Evolutionary conservation across 1,284 basidiomycete species (phyloP).

Genomic region (Phenoliferia sp.): DNA sequence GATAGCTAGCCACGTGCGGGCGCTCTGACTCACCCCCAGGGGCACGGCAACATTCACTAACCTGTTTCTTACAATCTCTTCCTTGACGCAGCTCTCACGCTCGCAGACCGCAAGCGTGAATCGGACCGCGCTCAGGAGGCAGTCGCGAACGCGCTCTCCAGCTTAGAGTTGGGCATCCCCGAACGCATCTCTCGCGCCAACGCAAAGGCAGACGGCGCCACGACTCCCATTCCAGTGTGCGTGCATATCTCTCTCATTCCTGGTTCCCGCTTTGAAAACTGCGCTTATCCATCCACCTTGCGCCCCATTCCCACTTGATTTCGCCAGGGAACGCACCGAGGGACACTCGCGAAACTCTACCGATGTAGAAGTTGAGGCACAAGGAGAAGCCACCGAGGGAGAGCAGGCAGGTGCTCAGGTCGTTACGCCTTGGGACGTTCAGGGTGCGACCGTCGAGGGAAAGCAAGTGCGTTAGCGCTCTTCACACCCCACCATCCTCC

Average conservation of each 20-base stretch:
- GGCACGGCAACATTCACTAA: neutral
- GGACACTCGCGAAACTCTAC: neutral
- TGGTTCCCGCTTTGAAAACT: neutral
- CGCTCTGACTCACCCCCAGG: neutral
- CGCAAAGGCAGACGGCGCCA: conserved; percentile 35
- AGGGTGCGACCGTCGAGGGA: conserved; percentile 89
- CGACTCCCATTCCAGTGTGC: conserved; percentile 37
- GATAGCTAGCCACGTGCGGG: neutral
- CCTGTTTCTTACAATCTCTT: neutral
- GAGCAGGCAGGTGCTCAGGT: conserved; percentile 56
- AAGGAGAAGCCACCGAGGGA: neutral
- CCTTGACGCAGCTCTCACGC: conserved; percentile 20
- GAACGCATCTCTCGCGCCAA: conserved; percentile 37
- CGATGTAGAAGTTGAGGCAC: neutral
- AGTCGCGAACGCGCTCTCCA: conserved; percentile 33
- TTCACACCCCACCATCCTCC: neutral
- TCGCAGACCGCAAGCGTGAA: conserved; percentile 29
- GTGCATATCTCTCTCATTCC: conserved; percentile 7
- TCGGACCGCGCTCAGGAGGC: conserved; percentile 28
- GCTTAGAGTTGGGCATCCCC: conserved; percentile 36
- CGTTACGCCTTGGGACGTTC: conserved; percentile 97
- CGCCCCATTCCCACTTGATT: neutral
- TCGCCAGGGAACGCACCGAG: conserved; percentile 23
- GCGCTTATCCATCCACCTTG: neutral
- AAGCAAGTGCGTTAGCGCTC: conserved; percentile 55